Percentiles rank a stretch among this genome's conserved stretches.
phyloP scores from a whole-genome alignment of 2,329 filamentous ascomycete genomes.

The Apiospora malaysiana region DNA sequence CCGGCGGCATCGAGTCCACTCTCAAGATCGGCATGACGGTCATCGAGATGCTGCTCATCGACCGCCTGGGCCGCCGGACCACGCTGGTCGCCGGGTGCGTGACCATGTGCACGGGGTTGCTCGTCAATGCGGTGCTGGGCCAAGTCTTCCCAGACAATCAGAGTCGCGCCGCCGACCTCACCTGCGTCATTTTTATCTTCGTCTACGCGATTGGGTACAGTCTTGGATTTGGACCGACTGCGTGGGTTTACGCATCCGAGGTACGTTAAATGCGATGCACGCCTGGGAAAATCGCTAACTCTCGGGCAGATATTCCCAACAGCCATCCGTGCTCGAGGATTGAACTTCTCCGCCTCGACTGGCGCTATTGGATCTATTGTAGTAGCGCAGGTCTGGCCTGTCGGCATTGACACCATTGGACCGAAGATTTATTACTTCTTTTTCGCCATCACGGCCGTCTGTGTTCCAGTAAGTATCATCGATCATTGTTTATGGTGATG shows the following conservation, averaged over 20 bases:
- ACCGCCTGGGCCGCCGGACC: slow-evolving; percentile 30
- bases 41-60: slow-evolving; percentile 56
- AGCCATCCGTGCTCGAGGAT: slow-evolving; percentile 58
- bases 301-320: slow-evolving; percentile 59
- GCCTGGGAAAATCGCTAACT: neutral
- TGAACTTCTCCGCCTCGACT: slow-evolving; percentile 60
- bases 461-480: slow-evolving; percentile 46
- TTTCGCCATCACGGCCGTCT: slow-evolving; percentile 56
- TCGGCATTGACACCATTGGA: slow-evolving; percentile 56
- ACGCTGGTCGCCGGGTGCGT: slow-evolving; percentile 31
- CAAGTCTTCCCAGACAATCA: slow-evolving; percentile 44
- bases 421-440: slow-evolving; percentile 64
- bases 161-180: slow-evolving; percentile 41
- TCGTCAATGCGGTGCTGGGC: slow-evolving; percentile 44
- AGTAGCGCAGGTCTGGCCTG: slow-evolving; percentile 60
- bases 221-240: slow-evolving; percentile 61
- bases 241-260: slow-evolving; percentile 66
- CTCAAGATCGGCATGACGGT: slow-evolving; percentile 53
- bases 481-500: neutral
- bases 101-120: slow-evolving; percentile 29
- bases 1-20: slow-evolving; percentile 41
- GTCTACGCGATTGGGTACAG: slow-evolving; percentile 64
- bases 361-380: slow-evolving; percentile 62
- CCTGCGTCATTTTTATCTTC: slow-evolving; percentile 54
- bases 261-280: slow-evolving; percentile 37